These are phyloP conservation scores for Calonectria fujianensis DNA, from an alignment of 2,329 filamentous ascomycete genomes.

Conservation along the genomic window DNA sequence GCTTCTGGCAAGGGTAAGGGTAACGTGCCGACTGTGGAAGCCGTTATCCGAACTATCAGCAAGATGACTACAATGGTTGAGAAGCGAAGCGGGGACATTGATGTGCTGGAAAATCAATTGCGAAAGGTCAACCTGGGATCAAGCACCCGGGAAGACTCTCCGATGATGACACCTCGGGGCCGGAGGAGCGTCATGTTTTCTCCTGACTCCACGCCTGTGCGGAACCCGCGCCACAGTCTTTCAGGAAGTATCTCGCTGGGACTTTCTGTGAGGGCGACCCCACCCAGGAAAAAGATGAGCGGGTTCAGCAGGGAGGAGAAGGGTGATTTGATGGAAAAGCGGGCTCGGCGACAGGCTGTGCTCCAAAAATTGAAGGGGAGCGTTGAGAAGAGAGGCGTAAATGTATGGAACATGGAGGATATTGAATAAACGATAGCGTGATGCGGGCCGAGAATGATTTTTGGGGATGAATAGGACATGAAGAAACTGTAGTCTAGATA, in stretches of 20 bases:
- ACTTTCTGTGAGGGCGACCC: conserved; percentile 62
- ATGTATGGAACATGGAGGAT: conserved; percentile 70
- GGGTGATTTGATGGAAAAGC: conserved; percentile 71
- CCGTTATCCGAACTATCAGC: conserved; percentile 90
- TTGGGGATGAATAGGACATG: conserved; percentile 41
- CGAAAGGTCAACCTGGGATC: conserved; percentile 78
- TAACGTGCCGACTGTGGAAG: conserved; percentile 89
- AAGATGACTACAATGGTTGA: conserved; percentile 97
- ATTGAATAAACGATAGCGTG: conserved; percentile 61
- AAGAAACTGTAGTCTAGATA: conserved; percentile 55
- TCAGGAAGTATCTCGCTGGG: conserved; percentile 64
- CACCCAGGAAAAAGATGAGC: conserved; percentile 77
- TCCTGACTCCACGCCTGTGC: conserved; percentile 65
- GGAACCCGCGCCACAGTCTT: conserved; percentile 64
- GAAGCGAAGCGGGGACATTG: conserved; percentile 92
- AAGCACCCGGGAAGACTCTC: conserved; percentile 66
- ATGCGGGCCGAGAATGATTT: conserved; percentile 35
- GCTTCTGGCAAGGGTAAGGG: conserved; percentile 66
- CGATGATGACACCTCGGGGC: conserved; percentile 62
- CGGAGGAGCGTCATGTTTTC: conserved; percentile 63
- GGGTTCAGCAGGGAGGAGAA: conserved; percentile 78
- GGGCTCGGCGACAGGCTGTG: conserved; percentile 71
- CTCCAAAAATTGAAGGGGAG: conserved; percentile 70
- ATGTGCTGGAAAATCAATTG: conserved; percentile 91
- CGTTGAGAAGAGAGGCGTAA: conserved; percentile 70